These are phyloP conservation scores for Lactuca saligna DNA, from an alignment of 129 eudicot genomes.

Conservation along the genomic window DNA sequence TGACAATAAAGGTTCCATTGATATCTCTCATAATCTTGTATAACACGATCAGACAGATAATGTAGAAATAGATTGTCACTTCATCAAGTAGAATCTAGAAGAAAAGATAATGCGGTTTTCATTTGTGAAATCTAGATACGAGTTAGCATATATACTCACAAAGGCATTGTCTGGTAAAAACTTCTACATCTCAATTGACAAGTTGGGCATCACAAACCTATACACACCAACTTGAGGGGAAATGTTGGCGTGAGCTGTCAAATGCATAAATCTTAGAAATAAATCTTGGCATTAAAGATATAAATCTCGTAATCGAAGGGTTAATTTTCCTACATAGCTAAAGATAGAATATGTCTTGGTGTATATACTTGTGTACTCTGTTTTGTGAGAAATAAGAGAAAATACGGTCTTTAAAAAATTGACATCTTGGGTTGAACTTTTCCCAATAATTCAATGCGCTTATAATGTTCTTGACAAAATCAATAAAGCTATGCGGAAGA, in stretches of 20 bases:
- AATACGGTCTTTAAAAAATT: too few relatives aligned
- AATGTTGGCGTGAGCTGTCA: conserved; percentile 1
- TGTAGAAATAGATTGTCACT: conserved; percentile 4
- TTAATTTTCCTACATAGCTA: too few relatives aligned
- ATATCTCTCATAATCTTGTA: neutral
- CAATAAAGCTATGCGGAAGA: too few relatives aligned
- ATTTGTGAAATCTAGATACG: neutral
- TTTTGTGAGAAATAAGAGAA: too few relatives aligned
- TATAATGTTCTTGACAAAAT: too few relatives aligned
- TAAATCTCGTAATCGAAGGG: too few relatives aligned
- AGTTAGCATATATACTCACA: conserved; percentile 2
- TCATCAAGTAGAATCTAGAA: neutral
- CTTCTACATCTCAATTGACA: neutral
- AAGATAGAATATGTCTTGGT: too few relatives aligned
- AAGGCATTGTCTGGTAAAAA: neutral
- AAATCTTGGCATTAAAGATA: too few relatives aligned
- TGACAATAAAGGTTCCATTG: conserved; percentile 7
- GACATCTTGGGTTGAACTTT: too few relatives aligned
- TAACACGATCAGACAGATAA: conserved; percentile 6
- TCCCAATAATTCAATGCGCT: too few relatives aligned
- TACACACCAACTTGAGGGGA: conserved; percentile 13
- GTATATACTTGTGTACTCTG: too few relatives aligned
- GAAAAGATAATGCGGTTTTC: neutral
- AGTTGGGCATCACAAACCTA: conserved; percentile 3
- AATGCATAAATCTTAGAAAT: too few relatives aligned